Base-by-base conservation (phyloP, 108 stramenopile genomes). In the Skeletonema grethae region DNA sequence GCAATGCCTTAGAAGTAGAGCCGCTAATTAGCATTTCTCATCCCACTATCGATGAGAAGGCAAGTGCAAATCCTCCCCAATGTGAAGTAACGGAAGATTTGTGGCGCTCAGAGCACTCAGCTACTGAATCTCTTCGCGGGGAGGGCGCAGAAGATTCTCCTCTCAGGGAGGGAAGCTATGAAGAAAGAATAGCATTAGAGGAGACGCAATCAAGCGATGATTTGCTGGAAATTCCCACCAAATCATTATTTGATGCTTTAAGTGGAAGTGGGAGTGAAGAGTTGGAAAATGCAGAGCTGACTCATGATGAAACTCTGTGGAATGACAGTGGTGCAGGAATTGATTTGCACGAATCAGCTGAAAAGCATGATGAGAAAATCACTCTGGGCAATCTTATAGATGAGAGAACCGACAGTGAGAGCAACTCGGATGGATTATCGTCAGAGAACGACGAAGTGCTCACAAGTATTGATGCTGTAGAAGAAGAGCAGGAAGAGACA, bases 191-290 rank as follows among this genome's bases (percentile, higher is more conserved):
- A 43, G 3, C 15, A 43, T 15, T 43, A 43, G 41, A 43, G 15
- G 41, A 43, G 15, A 43, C 41, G n/a, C 41, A 43, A 43, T 10
- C 41, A 43, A n/a, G 41, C 41, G 41, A 4, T 43, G 41, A 53
- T 9, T 7, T 53, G 5, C 22, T 22, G 18, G 5, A 7, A 22
- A 53, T 22, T 53, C 22, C 16, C 6, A 18, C 22, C 2, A 22
- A 22, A 7, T 53, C 50, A 24, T 53, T 53, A 22, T 53, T 53
- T 53, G 50, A 53, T 22, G 50, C 50, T 9, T 10, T 53, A 20
- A 53, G 50, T 22, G 50, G 50, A 53, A 53, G 50, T 53, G 50
- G 50, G 22, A 53, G 50, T 22, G 50, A 53, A 22, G 50, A 53
- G 22, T 22, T 53, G 22, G 50, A 53, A 53, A 53, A 53, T 22